These are phyloP conservation scores for Scedosporium minutisporum DNA, from an alignment of 2,329 filamentous ascomycete species.

Conservation along the genomic window DNA sequence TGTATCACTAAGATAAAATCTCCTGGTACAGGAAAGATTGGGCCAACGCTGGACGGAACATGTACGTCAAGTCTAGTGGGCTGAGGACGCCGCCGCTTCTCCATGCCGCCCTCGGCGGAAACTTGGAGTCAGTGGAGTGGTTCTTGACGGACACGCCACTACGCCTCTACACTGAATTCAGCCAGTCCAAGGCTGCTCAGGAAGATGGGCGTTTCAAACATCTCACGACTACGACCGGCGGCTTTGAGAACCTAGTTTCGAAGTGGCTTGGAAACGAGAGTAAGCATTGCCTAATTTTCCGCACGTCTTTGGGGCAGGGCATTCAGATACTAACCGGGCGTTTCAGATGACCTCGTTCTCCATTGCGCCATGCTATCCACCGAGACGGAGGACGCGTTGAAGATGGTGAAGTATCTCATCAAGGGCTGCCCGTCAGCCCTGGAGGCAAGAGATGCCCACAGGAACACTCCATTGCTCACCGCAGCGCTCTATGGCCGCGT, in stretches of 20 bases:
- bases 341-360: conserved; percentile 49
- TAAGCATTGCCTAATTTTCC: conserved; percentile 25
- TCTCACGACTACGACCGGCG: conserved; percentile 48
- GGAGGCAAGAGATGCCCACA: conserved; percentile 47
- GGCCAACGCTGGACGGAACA: conserved; percentile 52
- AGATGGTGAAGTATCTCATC: conserved; percentile 57
- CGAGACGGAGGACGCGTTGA: conserved; percentile 29
- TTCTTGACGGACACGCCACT: conserved; percentile 63
- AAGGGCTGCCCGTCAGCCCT: conserved; percentile 51
- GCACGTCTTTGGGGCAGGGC: too few relatives aligned
- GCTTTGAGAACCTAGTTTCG: conserved; percentile 52
- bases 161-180: conserved; percentile 60
- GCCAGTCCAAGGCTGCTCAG: conserved; percentile 44
- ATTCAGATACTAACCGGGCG: conserved; percentile 13
- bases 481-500: conserved; percentile 49
- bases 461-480: conserved; percentile 58
- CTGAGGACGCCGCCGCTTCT: conserved; percentile 48
- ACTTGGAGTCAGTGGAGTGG: conserved; percentile 64
- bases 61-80: conserved; percentile 28
- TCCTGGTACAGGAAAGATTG: conserved; percentile 46
- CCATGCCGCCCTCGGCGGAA: conserved; percentile 45
- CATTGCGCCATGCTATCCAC: conserved; percentile 52
- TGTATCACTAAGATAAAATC: conserved; percentile 10
- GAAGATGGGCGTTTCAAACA: conserved; percentile 54
- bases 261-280: conserved; percentile 53